Base-by-base conservation (phyloP, 495 filamentous ascomycete species). In the Penicillium ucsense region DNA sequence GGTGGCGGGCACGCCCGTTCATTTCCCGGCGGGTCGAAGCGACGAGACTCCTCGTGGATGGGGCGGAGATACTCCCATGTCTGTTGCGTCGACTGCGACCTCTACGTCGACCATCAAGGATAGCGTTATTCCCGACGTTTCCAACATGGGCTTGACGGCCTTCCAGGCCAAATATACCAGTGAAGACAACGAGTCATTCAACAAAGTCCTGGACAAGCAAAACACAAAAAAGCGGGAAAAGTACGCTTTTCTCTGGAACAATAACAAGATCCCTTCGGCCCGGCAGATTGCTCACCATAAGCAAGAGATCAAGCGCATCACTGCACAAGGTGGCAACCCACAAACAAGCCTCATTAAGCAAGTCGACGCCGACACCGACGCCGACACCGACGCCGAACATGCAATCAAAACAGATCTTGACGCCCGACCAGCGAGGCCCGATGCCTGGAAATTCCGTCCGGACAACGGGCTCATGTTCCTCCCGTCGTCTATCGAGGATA, bases 151-250 rank as follows among this genome's bases (percentile, higher is more conserved):
- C 41, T 77, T 98, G 7, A 74, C 80, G 41, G 79, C 84, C 3
- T 98, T 97, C 56, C 92, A 97, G 54, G 76, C 85, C 5, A 88
- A 86, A 56, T 97, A 95, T 64, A 97, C 90, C 4, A 92, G 86
- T 53, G 92, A 98, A 66, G 92, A 98, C 63, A 96, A 97, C 58
- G 91, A 95, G 56, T 88, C 83, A 42, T 96, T 98, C 71, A 91
- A 94, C 66, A 84, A 84, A 56, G 73, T 97, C 1, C 69, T 98
- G 8, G 92, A 98, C 67, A 88, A 84, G 61, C 88, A 95, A 54
- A 98, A 96, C 59, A 74, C 79, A 29, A 90, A 89, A 62, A 77
- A 75, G 35, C 79, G 83, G 8, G 83, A 87, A 59, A 90, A 87
- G 51, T 82, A 94, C 59, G 81, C 81, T 0, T 98, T 90, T 84